Evolutionary conservation across 768 basidiomycete species (phyloP).

Genomic region (Wakefieldia striispora): DNA sequence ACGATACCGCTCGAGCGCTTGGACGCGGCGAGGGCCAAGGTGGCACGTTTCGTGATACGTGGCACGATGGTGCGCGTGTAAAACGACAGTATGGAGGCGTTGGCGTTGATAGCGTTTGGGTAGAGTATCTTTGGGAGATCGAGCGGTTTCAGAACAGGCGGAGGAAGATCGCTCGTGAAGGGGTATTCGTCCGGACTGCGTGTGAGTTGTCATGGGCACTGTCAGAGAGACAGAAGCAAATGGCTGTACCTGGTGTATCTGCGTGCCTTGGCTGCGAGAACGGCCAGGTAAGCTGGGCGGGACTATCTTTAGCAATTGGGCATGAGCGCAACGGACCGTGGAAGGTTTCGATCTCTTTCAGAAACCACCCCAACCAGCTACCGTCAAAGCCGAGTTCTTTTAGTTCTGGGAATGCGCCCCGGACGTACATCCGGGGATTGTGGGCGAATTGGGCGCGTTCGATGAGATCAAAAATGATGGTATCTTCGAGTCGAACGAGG

Average conservation of each 20-base stretch:
- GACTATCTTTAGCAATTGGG: background rate
- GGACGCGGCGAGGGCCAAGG: slow-evolving; percentile 57
- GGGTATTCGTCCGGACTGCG: slow-evolving; percentile 99
- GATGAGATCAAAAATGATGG: slow-evolving; percentile 97
- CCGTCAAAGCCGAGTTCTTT: slow-evolving; percentile 71
- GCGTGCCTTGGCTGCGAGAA: slow-evolving; percentile 77
- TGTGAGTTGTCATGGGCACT: background rate
- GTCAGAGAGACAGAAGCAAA: background rate
- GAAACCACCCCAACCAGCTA: slow-evolving; percentile 97
- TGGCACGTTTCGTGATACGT: slow-evolving; percentile 76
- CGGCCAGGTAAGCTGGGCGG: background rate
- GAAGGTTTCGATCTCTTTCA: slow-evolving; percentile 92
- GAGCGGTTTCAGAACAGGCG: slow-evolving; percentile 74
- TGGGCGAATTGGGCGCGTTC: slow-evolving; percentile 97
- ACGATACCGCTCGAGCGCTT: slow-evolving; percentile 67
- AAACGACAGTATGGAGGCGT: slow-evolving; percentile 82
- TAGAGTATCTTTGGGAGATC: slow-evolving; percentile 74
- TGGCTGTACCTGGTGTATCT: slow-evolving; percentile 81
- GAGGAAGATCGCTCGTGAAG: slow-evolving; percentile 80
- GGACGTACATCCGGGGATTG: slow-evolving; percentile 85
- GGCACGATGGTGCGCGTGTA: slow-evolving; percentile 89
- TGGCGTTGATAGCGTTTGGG: slow-evolving; percentile 82
- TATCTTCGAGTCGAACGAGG: slow-evolving; percentile 90
- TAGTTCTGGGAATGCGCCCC: slow-evolving; percentile 77
- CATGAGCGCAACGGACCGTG: slow-evolving; percentile 72